Evolutionary conservation across 768 basidiomycete genomes (phyloP), one percentile per base, ranked within the genome.

Genomic region (Mycena olivaceomarginata): DNA sequence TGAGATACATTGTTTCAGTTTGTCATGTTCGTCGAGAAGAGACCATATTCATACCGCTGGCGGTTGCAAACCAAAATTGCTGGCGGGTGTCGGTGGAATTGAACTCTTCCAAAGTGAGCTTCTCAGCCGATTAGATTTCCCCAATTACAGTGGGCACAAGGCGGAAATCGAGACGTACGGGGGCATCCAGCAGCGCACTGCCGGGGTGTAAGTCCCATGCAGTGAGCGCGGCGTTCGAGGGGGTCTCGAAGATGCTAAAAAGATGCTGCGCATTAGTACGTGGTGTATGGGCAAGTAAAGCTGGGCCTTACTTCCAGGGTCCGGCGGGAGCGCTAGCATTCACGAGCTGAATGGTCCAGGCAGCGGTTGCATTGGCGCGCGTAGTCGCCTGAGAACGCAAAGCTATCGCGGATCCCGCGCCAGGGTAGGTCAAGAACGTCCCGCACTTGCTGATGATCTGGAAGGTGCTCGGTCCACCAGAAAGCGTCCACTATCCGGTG

Each of bases 331-430:
- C 59, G 4, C 8, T n/a, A 40, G 67, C 37, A 56, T 67, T 67
- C 20, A 56, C 67, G 48, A 40, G 67, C 51, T 18, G 5, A 37
- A 67, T n/a, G 37, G 13, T 67, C 67, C 67, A 67, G 15, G 46
- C 13, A 39, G 67, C 37, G 48, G 51, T 56, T 39, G 67, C 48
- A n/a, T 5, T 40, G 37, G 67, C 31, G 67, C 67, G 67, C 37
- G 67, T 67, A 13, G 67, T 67, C 15, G 67, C 51, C 67, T 67
- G 67, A 7, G 67, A 67, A 56, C 67, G 67, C 37, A 67, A n/a
- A 18, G 67, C 67, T 18, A 67, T 67, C 15, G 67, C 48, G 48
- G 67, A 67, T n/a, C 67, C 67, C 9, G 67, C 67, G 67, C 67
- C 67, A 20, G 67, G 67, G 45, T 46, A 66, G 10, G 67, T 67